A percentile compares a stretch with the other conserved stretches of the same genome.
These are phyloP conservation scores for Fusarium chlamydosporum DNA, from an alignment of 2,329 filamentous ascomycete species.

Conservation along the genomic window DNA sequence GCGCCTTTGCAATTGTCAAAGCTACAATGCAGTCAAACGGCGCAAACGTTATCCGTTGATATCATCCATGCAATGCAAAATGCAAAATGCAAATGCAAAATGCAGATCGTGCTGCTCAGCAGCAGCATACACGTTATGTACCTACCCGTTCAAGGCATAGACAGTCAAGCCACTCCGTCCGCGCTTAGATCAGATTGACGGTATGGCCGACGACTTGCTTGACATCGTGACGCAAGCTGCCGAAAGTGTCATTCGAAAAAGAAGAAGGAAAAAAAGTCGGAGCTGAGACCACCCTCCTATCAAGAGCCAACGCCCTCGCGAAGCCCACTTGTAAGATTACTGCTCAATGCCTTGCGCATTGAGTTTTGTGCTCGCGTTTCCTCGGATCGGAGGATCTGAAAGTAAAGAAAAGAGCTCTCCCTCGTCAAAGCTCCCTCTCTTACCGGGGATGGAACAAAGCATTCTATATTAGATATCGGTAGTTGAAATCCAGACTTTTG, in stretches of 20 bases:
- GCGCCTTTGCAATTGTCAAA: conserved; percentile 13
- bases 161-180: conserved; percentile 11
- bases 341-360: conserved; percentile 47
- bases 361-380: neutral
- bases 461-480: conserved; percentile 26
- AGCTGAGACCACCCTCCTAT: conserved; percentile 46
- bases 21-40: conserved; percentile 26
- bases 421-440: conserved; percentile 14
- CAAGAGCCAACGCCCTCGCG: conserved; percentile 20
- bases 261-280: conserved; percentile 18
- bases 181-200: neutral
- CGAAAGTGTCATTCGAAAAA: conserved; percentile 18
- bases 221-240: conserved; percentile 21
- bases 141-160: conserved; percentile 12
- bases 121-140: conserved; percentile 6
- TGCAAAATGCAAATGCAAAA: neutral
- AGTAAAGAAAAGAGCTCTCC: conserved; percentile 1
- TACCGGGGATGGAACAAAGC: neutral
- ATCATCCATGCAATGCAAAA: conserved; percentile 20
- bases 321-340: conserved; percentile 49
- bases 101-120: conserved; percentile 12
- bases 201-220: conserved; percentile 30
- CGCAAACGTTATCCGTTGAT: conserved; percentile 29
- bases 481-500: conserved; percentile 17
- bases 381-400: neutral